Evolutionary conservation across 768 basidiomycete genomes (phyloP), one percentile per base, ranked within the genome.

Genomic region (Panellus pusillus): DNA sequence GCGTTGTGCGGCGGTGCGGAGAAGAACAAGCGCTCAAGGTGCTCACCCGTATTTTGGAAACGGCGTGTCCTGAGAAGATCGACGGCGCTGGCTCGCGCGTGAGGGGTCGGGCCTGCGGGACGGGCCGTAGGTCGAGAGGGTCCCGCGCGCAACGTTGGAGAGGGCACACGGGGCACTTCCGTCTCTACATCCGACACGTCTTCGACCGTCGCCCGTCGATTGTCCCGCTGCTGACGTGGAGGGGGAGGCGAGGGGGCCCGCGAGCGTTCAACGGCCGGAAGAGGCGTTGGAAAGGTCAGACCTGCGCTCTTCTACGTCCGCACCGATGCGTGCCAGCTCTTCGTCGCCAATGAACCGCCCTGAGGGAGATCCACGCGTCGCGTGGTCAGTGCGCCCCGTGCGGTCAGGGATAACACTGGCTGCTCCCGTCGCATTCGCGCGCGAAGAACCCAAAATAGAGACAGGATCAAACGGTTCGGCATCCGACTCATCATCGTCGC

Each of bases 31-130:
- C 80, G 77, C 65, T 96, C 91, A 36, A 93, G 78, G 39, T 80
- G 83, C 40, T 82, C 82, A 9, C 89, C 91, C 88, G 82, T 41
- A 94, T 93, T 54, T 84, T 0, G 93, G 93, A 73, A 97, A 93
- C 1, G 89, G 85, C 0, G 83, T 77, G 24, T 73, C 52, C 8
- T 47, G 39, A 2, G 35, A 17, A 18, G 35, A 17, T 19, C n/a
- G 37, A 39, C n/a, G 37, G 46, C 48, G 48, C 44, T 41, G 32
- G 43, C 51, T 29, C 57, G 54, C 50, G 27, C 50, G 43, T 18
- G 42, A 29, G 50, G 41, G 14, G 50, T 52, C 11, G 50, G 43
- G 2, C 42, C 50, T 9, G 42, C 3, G 45, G 32, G 32, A 3
- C 32, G 47, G 9, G 17, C 31, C 2, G 49, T 52, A 9, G 38